phyloP scores from a whole-genome alignment of 2,329 filamentous ascomycete species.

The Neonectria neomacrospora region DNA sequence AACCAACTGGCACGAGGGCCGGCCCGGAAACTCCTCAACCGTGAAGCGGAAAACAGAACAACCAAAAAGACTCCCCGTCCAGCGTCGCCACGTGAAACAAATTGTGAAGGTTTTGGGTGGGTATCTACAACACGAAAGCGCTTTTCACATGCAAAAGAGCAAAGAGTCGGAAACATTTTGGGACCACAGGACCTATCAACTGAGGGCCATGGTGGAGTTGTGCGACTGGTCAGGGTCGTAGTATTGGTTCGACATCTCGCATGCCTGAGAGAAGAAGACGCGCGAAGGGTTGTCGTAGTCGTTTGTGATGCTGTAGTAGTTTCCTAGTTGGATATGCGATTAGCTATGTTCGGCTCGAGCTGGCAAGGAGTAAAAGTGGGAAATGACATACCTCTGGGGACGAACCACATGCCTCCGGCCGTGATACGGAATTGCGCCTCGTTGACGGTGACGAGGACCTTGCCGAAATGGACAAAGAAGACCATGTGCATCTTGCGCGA shows the following conservation, averaged over 20 bases:
- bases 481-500: conserved; percentile 96
- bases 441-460: conserved; percentile 82
- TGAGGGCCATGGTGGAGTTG: conserved; percentile 34
- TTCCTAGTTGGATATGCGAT: conserved; percentile 68
- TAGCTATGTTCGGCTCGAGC: conserved; percentile 4
- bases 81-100: conserved; percentile 13
- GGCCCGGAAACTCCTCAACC: conserved; percentile 18
- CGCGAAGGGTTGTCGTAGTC: conserved; percentile 76
- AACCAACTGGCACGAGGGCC: neutral
- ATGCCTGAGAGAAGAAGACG: conserved; percentile 93
- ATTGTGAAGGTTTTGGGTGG: neutral
- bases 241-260: conserved; percentile 60
- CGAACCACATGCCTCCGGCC: conserved; percentile 91
- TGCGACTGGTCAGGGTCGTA: conserved; percentile 40
- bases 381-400: conserved; percentile 82
- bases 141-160: conserved; percentile 1
- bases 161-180: neutral
- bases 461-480: conserved; percentile 89
- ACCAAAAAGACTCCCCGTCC: conserved; percentile 7
- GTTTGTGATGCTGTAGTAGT: conserved; percentile 92
- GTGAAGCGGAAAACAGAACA: conserved; percentile 13
- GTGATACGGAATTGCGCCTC: conserved; percentile 83
- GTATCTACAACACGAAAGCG: conserved; percentile 24
- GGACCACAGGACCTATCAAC: neutral
- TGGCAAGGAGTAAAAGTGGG: conserved; percentile 3